phyloP scores from a whole-genome alignment of 768 basidiomycete species.

The Mycena vulgaris region DNA sequence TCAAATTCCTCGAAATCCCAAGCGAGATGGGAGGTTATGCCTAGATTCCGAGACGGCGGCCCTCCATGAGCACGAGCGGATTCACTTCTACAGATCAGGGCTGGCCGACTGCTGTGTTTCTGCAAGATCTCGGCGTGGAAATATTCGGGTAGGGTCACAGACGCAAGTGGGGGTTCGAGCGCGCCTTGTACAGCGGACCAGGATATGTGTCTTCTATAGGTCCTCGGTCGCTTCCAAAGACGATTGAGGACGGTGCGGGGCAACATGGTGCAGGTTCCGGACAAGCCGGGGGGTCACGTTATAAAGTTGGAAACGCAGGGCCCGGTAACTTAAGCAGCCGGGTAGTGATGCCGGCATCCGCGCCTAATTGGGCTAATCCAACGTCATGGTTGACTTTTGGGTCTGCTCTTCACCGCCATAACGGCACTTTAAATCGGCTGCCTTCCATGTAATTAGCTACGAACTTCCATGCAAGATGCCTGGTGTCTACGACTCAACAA shows the following conservation, averaged over 20 bases:
- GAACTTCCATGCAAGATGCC: no score
- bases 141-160: constrained; percentile 72
- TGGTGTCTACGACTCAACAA: no score
- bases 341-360: no score
- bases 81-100: constrained; percentile 78
- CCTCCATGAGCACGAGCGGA: constrained; percentile 72
- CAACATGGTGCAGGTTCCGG: no score
- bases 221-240: neutral
- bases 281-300: no score
- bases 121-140: constrained; percentile 71
- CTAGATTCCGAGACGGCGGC: constrained; percentile 67
- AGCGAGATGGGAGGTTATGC: constrained; percentile 65
- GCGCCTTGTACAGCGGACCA: constrained; percentile 73
- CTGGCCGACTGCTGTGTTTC: constrained; percentile 65
- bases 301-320: neutral
- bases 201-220: constrained; percentile 29
- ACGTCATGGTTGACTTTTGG: no score
- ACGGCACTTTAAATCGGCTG: no score
- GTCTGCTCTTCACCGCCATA: no score
- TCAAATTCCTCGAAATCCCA: constrained; percentile 86
- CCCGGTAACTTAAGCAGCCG: no score
- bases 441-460: no score
- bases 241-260: neutral
- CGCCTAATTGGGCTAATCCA: no score
- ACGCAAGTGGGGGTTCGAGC: constrained; percentile 66